Conservation (phyloP, 2,329 filamentous ascomycete species). For the Emmonsia crescens region DNA sequence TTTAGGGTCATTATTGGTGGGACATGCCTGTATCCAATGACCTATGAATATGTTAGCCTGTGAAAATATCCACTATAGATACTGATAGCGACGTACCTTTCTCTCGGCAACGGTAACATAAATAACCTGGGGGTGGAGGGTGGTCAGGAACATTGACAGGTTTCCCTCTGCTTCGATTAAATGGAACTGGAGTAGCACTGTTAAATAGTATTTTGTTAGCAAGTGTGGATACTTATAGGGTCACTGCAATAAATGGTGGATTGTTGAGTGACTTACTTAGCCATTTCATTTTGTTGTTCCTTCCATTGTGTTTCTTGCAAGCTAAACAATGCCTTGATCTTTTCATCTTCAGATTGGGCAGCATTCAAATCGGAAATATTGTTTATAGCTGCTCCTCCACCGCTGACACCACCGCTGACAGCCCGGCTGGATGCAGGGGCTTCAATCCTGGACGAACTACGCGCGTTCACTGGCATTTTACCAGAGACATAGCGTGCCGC, state of each 20-base stretch:
- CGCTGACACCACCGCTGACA: conserved; percentile 21
- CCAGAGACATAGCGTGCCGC: conserved; percentile 93
- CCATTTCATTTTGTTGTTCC: conserved; percentile 85
- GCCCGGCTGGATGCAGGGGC: conserved; percentile 38
- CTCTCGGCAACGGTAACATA: conserved; percentile 91
- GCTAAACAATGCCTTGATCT: conserved; percentile 83
- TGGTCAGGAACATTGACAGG: conserved; percentile 71
- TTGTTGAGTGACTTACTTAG: conserved; percentile 49
- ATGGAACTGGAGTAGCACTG: conserved; percentile 36
- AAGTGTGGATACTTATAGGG: neutral
- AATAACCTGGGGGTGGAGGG: conserved; percentile 83
- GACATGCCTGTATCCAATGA: conserved; percentile 98
- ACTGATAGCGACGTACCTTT: conserved; percentile 47
- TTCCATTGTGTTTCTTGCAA: conserved; percentile 87
- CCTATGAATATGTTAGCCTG: conserved; percentile 35
- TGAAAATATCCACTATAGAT: neutral
- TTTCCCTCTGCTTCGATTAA: conserved; percentile 28
- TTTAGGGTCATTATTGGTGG: conserved; percentile 95
- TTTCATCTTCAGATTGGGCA: conserved; percentile 85
- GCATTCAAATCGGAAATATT: conserved; percentile 56
- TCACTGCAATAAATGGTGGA: conserved; percentile 1
- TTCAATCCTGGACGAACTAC: conserved; percentile 63
- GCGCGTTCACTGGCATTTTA: conserved; percentile 83
- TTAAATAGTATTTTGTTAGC: conserved; percentile 21
- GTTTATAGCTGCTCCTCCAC: conserved; percentile 30